Conservation (phyloP, 495 filamentous ascomycete genomes). For the Podospora pseudoanserina region DNA sequence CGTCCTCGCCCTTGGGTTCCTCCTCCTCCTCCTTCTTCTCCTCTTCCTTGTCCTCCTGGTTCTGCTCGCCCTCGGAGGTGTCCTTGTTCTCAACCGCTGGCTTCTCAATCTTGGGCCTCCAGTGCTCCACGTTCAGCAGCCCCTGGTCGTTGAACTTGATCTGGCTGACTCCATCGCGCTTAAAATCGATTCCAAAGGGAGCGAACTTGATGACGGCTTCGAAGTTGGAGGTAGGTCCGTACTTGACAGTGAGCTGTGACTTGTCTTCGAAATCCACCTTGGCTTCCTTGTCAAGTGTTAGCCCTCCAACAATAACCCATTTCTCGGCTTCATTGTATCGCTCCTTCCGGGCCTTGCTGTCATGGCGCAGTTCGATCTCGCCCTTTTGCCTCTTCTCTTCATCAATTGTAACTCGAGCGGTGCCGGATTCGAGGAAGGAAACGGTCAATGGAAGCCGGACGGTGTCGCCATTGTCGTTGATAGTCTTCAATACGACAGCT, state of each 20-base stretch:
- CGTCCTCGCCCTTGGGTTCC: conserved; percentile 52
- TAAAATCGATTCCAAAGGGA: conserved; percentile 82
- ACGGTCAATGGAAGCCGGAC: conserved; percentile 78
- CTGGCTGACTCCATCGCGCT: conserved; percentile 75
- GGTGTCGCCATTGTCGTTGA: conserved; percentile 55
- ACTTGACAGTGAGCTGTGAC: conserved; percentile 69
- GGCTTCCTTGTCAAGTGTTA: conserved; percentile 64
- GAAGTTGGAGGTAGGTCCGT: conserved; percentile 71
- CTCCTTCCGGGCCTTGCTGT: conserved; percentile 81
- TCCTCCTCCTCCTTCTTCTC: conserved; percentile 26
- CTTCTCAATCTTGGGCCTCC: conserved; percentile 82
- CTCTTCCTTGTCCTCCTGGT: conserved; percentile 27
- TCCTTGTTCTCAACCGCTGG: conserved; percentile 48
- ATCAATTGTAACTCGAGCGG: conserved; percentile 80
- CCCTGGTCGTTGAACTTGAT: conserved; percentile 85
- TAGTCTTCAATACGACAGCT: conserved; percentile 72
- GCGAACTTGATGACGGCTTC: conserved; percentile 77
- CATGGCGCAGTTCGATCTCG: conserved; percentile 80
- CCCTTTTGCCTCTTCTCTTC: conserved; percentile 86
- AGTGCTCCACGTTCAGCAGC: conserved; percentile 89
- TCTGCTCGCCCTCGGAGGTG: conserved; percentile 40
- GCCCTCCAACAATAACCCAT: conserved; percentile 80
- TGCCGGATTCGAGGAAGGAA: conserved; percentile 83
- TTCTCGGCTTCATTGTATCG: conserved; percentile 87
- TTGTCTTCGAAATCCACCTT: conserved; percentile 55